phyloP scores from a whole-genome alignment of 1,284 basidiomycete genomes.

The Macrocystidia cucumis region DNA sequence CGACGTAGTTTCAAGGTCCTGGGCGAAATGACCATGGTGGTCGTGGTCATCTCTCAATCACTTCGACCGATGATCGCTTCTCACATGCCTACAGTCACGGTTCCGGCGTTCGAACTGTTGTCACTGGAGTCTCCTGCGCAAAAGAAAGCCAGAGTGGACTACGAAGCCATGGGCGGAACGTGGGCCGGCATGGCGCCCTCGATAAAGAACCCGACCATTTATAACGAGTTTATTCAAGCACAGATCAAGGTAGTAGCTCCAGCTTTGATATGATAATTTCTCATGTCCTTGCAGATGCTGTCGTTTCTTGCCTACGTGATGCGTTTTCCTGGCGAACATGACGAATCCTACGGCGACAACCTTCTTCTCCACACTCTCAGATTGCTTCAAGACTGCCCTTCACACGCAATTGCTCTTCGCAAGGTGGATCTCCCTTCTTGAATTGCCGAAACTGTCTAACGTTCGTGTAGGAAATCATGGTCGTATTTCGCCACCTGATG shows the following conservation, averaged over 20 bases:
- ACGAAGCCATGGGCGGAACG: slow-evolving; percentile 69
- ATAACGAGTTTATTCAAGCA: slow-evolving; percentile 85
- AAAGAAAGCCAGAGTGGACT: slow-evolving; percentile 73
- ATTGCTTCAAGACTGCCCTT: slow-evolving; percentile 90
- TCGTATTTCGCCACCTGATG: slow-evolving; percentile 90
- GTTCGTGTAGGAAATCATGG: slow-evolving; percentile 76
- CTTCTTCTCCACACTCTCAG: slow-evolving; percentile 81
- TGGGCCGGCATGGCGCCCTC: slow-evolving; percentile 84
- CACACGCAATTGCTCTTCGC: slow-evolving; percentile 76
- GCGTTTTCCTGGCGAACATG: slow-evolving; percentile 62
- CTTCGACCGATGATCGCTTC: slow-evolving; percentile 63
- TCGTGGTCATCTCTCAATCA: slow-evolving; percentile 88
- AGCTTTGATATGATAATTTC: slow-evolving; percentile 6
- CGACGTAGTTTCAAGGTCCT: slow-evolving; percentile 92
- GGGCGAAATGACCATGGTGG: slow-evolving; percentile 90
- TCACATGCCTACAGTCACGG: slow-evolving; percentile 69
- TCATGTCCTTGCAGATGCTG: slow-evolving; percentile 53
- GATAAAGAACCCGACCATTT: slow-evolving; percentile 74
- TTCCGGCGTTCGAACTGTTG: slow-evolving; percentile 70
- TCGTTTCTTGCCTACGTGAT: slow-evolving; percentile 92
- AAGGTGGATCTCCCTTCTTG: slow-evolving; percentile 35
- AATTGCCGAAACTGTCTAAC: slow-evolving; percentile 2
- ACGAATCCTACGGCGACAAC: slow-evolving; percentile 75
- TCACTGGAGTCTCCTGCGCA: slow-evolving; percentile 86
- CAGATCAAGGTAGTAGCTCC: slow-evolving; percentile 76